These are phyloP conservation scores for Ajuga reptans DNA, from an alignment of 305 asterid genomes.

Conservation along the genomic window DNA sequence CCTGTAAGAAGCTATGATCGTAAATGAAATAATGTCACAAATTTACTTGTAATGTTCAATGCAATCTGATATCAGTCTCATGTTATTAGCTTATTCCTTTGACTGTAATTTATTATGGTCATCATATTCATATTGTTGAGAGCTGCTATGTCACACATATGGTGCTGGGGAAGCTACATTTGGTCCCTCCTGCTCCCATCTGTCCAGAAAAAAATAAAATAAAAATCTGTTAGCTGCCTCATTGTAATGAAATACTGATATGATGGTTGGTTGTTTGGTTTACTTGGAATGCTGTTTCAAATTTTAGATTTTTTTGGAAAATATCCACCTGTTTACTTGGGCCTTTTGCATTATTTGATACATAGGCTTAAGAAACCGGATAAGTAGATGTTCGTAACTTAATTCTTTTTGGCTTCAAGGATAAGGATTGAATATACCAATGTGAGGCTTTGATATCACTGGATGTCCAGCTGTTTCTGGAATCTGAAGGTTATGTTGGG, in stretches of 20 bases:
- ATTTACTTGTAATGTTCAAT: neutral
- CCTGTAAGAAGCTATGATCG: slow-evolving; percentile 33
- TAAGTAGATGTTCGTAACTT: neutral
- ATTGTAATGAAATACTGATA: neutral
- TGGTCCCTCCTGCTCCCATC: neutral
- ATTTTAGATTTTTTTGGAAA: neutral
- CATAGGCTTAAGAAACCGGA: neutral
- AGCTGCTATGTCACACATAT: slow-evolving; percentile 2
- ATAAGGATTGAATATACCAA: neutral
- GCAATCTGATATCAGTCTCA: neutral
- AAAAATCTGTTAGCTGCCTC: neutral
- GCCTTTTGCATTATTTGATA: neutral
- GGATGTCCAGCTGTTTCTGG: too few relatives aligned
- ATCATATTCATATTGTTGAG: neutral
- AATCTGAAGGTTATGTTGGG: too few relatives aligned
- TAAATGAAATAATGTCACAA: neutral
- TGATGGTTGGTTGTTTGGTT: neutral
- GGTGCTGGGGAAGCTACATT: slow-evolving; percentile 4
- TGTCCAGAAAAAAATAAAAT: neutral
- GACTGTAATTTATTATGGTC: neutral
- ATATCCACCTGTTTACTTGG: neutral
- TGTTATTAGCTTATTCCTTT: neutral
- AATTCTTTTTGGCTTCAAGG: neutral
- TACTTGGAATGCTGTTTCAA: neutral
- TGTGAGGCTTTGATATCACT: neutral